Evolutionary conservation across 768 basidiomycete species (phyloP).

Genomic region (Suillus spraguei): DNA sequence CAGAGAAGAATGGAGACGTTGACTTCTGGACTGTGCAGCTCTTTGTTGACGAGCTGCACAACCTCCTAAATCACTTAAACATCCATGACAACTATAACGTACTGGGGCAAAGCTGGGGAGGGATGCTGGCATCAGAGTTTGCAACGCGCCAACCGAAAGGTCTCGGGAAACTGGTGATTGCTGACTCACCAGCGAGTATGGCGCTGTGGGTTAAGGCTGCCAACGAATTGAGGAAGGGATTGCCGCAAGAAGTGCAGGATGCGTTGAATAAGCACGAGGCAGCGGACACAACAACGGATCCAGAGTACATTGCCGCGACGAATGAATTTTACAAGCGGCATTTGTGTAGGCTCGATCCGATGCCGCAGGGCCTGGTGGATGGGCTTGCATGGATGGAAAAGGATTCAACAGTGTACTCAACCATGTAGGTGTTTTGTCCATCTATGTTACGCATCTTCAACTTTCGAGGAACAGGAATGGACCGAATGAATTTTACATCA

Average conservation of each 20-base stretch:
- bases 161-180: conserved; percentile 47
- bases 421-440: conserved; percentile 40
- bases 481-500: conserved; percentile 40
- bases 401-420: conserved; percentile 50
- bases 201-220: conserved; percentile 41
- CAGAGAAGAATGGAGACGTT: conserved; percentile 43
- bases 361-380: conserved; percentile 41
- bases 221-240: conserved; percentile 30
- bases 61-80: conserved; percentile 43
- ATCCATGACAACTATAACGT: conserved; percentile 46
- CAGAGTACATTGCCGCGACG: conserved; percentile 49
- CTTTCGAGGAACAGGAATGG: conserved; percentile 34
- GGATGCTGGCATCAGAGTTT: conserved; percentile 45
- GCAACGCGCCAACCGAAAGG: conserved; percentile 44
- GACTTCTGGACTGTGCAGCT: conserved; percentile 54
- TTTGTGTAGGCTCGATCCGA: conserved; percentile 46
- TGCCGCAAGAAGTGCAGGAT: conserved; percentile 45
- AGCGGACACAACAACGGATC: conserved; percentile 42
- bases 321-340: conserved; percentile 43
- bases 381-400: conserved; percentile 38
- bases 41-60: conserved; percentile 49
- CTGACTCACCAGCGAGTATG: conserved; percentile 47
- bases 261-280: conserved; percentile 47
- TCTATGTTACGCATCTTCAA: conserved; percentile 9
- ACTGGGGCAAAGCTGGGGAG: conserved; percentile 46